phyloP scores from a whole-genome alignment of 306 rosid species.

The Citrullus amarus region DNA sequence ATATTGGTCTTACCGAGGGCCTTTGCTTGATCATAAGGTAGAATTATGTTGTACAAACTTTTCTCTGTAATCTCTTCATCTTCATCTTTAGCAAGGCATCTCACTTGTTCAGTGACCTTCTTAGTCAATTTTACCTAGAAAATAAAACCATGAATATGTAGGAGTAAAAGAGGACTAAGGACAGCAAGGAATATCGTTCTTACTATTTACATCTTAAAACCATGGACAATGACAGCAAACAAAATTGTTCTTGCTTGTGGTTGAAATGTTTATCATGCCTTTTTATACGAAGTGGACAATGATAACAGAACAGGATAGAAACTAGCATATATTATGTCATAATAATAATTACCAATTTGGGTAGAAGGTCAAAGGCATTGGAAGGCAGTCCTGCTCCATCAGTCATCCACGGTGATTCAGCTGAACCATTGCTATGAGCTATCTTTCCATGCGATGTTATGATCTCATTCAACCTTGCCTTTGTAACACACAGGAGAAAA shows the following conservation, averaged over 20 bases:
- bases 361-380: constrained; percentile 71
- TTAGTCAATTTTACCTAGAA: constrained; percentile 64
- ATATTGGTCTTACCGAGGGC: constrained; percentile 96
- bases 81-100: constrained; percentile 72
- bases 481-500: constrained; percentile 12
- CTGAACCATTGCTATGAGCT: constrained; percentile 27
- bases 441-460: constrained; percentile 40
- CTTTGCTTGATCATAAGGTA: constrained; percentile 96
- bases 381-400: constrained; percentile 88
- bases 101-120: constrained; percentile 97
- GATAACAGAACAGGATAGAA: background rate
- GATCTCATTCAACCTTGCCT: constrained; percentile 77
- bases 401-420: constrained; percentile 61
- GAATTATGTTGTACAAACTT: constrained; percentile 57
- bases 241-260: background rate
- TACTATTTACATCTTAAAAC: background rate
- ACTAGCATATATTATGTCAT: constrained; percentile 4
- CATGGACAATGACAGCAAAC: background rate
- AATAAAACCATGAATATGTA: constrained; percentile 4
- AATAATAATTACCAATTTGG: constrained; percentile 54
- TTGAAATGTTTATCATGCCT: background rate
- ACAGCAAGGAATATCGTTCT: background rate
- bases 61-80: constrained; percentile 59
- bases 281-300: background rate
- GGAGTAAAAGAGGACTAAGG: background rate